Percentiles rank a stretch among this genome's conserved stretches.
Conservation (phyloP, 352 stramenopile genomes). For the Phytopythium litorale region DNA sequence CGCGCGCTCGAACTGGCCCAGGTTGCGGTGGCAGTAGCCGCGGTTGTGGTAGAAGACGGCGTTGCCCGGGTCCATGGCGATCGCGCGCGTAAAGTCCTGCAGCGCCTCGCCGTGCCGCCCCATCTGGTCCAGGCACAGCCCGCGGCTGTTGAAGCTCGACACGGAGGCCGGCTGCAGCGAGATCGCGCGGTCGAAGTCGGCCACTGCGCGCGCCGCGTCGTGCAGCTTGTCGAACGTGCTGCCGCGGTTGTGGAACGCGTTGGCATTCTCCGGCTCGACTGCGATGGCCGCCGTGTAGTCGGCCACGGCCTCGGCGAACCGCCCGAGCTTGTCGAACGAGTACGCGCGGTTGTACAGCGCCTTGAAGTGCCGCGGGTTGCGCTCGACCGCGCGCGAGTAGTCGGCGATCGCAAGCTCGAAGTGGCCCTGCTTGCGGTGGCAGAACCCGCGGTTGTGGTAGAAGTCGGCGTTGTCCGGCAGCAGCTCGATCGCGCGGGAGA, state of each 20-base stretch:
- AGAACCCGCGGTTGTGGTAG: conserved; percentile 84
- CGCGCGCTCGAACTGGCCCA: conserved; percentile 65
- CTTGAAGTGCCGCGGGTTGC: conserved; percentile 83
- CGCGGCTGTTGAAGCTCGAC: conserved; percentile 81
- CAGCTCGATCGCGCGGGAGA: conserved; percentile 74
- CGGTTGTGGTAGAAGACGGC: conserved; percentile 85
- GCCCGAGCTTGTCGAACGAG: conserved; percentile 78
- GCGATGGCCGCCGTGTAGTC: conserved; percentile 76
- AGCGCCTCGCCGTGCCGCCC: conserved; percentile 58
- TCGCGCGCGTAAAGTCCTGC: conserved; percentile 62
- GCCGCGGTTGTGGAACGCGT: conserved; percentile 81
- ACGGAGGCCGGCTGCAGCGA: conserved; percentile 49
- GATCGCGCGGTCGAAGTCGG: conserved; percentile 34
- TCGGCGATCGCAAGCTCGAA: conserved; percentile 76
- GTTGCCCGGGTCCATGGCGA: conserved; percentile 67
- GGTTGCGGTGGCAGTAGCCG: conserved; percentile 80
- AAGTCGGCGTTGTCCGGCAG: conserved; percentile 73
- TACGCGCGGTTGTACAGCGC: conserved; percentile 88
- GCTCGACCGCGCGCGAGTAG: conserved; percentile 68
- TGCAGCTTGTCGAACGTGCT: conserved; percentile 82
- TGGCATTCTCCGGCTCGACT: conserved; percentile 70
- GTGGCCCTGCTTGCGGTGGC: conserved; percentile 75
- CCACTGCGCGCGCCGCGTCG: conserved; percentile 12
- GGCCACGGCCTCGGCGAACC: conserved; percentile 52
- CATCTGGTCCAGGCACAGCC: conserved; percentile 72